Percentiles rank a stretch among this genome's conserved stretches.
These are phyloP conservation scores for Salix dunnii DNA, from an alignment of 345 rosid species.

Conservation along the genomic window DNA sequence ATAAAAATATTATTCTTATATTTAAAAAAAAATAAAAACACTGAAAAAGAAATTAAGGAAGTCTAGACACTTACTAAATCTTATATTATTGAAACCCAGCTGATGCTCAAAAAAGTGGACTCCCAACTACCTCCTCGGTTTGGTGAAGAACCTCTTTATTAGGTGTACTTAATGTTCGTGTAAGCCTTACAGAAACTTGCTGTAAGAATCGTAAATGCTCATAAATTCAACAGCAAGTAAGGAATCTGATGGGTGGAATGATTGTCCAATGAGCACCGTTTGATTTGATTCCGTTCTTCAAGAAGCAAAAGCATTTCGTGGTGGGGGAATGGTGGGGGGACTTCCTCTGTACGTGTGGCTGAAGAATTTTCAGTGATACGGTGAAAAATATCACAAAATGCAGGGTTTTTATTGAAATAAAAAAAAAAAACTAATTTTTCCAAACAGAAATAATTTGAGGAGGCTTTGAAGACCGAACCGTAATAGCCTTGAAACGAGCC, in stretches of 20 bases:
- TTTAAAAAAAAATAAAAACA: too few relatives aligned
- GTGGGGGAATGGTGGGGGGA: too few relatives aligned
- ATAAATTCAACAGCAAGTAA: constrained; percentile 4
- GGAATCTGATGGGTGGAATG: background rate
- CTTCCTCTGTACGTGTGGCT: too few relatives aligned
- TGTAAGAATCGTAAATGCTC: background rate
- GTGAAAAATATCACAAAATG: too few relatives aligned
- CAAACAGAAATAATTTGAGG: too few relatives aligned
- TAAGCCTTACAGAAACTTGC: background rate
- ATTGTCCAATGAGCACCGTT: background rate
- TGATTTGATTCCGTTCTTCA: background rate
- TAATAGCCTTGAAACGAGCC: too few relatives aligned
- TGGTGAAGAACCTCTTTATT: background rate
- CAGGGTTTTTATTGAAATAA: too few relatives aligned
- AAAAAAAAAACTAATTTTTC: too few relatives aligned
- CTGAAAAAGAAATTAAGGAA: too few relatives aligned
- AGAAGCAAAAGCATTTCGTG: background rate
- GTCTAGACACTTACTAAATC: background rate
- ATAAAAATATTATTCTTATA: too few relatives aligned
- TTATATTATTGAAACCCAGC: background rate
- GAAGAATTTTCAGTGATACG: too few relatives aligned
- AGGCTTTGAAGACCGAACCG: too few relatives aligned
- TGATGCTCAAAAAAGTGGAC: background rate
- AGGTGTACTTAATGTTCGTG: background rate
- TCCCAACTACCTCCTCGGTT: background rate